A percentile compares a stretch with the other conserved stretches of the same genome.
Evolutionary conservation across 2,329 filamentous ascomycete species (phyloP).

Genomic region (Chaetothyriales sp.): DNA sequence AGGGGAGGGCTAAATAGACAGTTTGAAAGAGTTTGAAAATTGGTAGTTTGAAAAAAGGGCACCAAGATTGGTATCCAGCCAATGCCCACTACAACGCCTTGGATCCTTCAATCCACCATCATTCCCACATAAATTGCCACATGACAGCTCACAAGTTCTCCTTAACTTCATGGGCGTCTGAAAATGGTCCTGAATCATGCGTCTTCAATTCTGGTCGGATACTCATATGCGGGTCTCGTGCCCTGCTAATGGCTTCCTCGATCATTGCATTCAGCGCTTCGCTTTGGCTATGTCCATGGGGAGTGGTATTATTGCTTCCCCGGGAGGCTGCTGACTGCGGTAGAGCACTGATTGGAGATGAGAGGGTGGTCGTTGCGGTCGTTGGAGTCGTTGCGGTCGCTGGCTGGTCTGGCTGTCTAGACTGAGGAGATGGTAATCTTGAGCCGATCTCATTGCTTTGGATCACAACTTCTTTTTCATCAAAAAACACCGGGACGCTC

Average conservation of each 20-base stretch:
- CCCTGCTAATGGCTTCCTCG: conserved; percentile 20
- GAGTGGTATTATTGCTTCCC: conserved; percentile 1
- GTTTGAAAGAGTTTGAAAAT: too few relatives aligned
- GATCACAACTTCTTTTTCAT: conserved; percentile 15
- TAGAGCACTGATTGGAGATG: not conserved
- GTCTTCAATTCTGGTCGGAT: conserved; percentile 17
- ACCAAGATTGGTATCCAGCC: too few relatives aligned
- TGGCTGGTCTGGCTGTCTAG: not conserved
- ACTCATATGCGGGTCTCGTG: conserved; percentile 9
- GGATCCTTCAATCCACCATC: not conserved
- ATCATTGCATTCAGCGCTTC: conserved; percentile 22
- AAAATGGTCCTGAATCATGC: conserved; percentile 29
- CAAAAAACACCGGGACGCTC: conserved; percentile 8
- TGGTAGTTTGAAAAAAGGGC: too few relatives aligned
- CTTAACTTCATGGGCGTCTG: conserved; percentile 31
- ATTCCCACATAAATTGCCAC: not conserved
- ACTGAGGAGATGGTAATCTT: not conserved
- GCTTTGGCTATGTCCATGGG: conserved; percentile 17
- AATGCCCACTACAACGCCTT: conserved; percentile 4
- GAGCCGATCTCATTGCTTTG: conserved; percentile 5
- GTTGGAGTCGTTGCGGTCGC: not conserved
- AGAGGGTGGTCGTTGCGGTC: not conserved
- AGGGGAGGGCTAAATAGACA: too few relatives aligned
- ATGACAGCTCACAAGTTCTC: not conserved
- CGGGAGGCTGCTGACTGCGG: conserved; percentile 1